phyloP scores from a whole-genome alignment of 2,329 filamentous ascomycete species.

The Trichoderma semiorbis region DNA sequence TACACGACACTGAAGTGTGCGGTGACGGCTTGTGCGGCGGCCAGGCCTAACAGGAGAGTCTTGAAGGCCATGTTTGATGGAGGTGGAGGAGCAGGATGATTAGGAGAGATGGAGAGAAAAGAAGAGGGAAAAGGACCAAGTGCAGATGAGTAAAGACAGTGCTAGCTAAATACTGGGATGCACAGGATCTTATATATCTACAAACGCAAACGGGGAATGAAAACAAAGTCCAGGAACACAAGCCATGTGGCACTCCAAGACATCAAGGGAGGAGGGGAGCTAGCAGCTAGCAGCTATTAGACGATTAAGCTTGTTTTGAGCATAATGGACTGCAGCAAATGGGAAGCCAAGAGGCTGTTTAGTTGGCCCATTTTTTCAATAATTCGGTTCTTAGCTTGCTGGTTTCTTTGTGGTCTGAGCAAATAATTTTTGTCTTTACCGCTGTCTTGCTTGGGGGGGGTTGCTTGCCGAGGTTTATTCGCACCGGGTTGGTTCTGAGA shows the following conservation, averaged over 20 bases:
- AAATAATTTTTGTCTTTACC: neutral
- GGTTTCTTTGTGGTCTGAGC: neutral
- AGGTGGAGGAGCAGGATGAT: neutral
- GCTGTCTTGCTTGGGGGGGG: neutral
- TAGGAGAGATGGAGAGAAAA: neutral
- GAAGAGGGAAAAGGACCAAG: neutral
- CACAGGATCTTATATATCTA: neutral
- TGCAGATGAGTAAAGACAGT: neutral
- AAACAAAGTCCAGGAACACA: neutral
- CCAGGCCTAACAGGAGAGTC: slow-evolving; percentile 32
- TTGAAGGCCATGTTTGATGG: slow-evolving; percentile 21
- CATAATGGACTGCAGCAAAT: neutral
- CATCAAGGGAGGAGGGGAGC: neutral
- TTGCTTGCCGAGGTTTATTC: neutral
- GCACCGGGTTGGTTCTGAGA: neutral
- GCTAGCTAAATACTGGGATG: neutral
- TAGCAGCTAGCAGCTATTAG: neutral
- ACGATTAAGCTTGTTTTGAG: slow-evolving; percentile 12
- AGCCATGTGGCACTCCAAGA: neutral
- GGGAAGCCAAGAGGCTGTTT: neutral
- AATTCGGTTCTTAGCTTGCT: neutral
- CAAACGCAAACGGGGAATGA: neutral
- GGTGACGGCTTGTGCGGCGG: slow-evolving; percentile 35
- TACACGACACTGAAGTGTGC: slow-evolving; percentile 50
- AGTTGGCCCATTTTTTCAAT: neutral